A percentile compares a stretch with the other conserved stretches of the same genome.
Evolutionary conservation across 257 asterid species (phyloP).

Genomic region (Solanum phureja): DNA sequence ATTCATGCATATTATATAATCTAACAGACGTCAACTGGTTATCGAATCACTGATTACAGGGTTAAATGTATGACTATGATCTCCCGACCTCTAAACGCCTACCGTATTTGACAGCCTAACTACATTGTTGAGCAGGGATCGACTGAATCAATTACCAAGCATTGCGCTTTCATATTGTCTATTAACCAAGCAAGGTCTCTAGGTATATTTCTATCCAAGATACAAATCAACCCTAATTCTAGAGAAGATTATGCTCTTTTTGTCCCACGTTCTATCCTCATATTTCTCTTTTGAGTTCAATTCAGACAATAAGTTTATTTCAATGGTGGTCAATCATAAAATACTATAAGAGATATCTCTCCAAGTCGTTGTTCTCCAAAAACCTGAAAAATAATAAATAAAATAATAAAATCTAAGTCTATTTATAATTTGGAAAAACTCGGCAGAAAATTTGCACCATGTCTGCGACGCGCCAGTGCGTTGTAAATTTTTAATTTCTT

Average conservation of each 20-base stretch:
- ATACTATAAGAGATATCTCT: background rate
- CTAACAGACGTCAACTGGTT: background rate
- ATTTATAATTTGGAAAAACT: background rate
- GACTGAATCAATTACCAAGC: background rate
- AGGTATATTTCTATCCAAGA: background rate
- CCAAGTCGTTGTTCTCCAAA: background rate
- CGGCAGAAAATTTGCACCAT: background rate
- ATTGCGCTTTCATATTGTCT: too few relatives aligned
- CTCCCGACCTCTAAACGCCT: background rate
- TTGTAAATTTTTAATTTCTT: background rate
- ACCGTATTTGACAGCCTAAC: background rate
- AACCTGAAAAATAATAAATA: too few relatives aligned
- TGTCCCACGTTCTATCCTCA: background rate
- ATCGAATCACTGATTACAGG: background rate
- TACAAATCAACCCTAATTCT: too few relatives aligned
- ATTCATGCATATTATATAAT: background rate
- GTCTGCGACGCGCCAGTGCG: background rate
- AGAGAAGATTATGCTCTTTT: background rate
- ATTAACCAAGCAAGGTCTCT: background rate
- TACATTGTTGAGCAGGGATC: background rate
- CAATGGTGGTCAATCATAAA: background rate
- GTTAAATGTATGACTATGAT: background rate
- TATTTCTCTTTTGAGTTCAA: background rate
- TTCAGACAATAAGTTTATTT: background rate
- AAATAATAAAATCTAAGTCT: background rate